A percentile compares a stretch with the other conserved stretches of the same genome.
phyloP scores from a whole-genome alignment of 768 basidiomycete genomes.

The Galerina sulciceps region DNA sequence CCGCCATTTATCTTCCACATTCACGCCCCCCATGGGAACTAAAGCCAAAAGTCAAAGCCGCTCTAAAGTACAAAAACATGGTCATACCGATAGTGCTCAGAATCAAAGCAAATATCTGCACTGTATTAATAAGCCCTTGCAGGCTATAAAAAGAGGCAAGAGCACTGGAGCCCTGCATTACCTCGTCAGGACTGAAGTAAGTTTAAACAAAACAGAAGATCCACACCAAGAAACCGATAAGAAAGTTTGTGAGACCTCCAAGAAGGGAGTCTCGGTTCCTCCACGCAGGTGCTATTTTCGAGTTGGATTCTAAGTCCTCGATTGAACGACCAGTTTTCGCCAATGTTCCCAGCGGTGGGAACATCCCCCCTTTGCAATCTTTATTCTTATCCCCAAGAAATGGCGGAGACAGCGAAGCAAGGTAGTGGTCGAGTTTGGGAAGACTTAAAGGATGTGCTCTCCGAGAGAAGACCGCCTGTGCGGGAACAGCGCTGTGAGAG shows the following conservation, averaged over 20 bases:
- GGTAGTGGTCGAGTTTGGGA: constrained; percentile 62
- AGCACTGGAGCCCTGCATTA: constrained; percentile 65
- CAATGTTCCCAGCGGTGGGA: constrained; percentile 66
- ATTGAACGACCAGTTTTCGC: constrained; percentile 50
- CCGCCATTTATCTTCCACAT: constrained; percentile 55
- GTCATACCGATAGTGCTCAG: constrained; percentile 64
- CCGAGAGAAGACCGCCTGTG: constrained; percentile 60
- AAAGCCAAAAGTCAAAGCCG: background rate
- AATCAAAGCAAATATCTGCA: constrained; percentile 75
- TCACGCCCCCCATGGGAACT: constrained; percentile 43
- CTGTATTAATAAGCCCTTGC: constrained; percentile 67
- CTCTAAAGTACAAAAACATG: background rate
- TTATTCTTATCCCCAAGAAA: constrained; percentile 37
- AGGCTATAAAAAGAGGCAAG: constrained; percentile 72
- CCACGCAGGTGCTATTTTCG: constrained; percentile 51
- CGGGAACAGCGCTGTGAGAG: constrained; percentile 54
- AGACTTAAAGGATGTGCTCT: constrained; percentile 61
- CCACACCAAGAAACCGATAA: constrained; percentile 61
- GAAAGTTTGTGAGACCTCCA: constrained; percentile 44
- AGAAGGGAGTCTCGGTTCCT: constrained; percentile 58
- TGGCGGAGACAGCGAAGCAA: constrained; percentile 52
- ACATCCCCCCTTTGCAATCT: constrained; percentile 41
- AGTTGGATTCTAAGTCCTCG: constrained; percentile 65
- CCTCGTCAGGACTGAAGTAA: constrained; percentile 1
- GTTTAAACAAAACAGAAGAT: background rate